Conservation (phyloP, 805 yeast genomes). For the Sungouiella thailandica region DNA sequence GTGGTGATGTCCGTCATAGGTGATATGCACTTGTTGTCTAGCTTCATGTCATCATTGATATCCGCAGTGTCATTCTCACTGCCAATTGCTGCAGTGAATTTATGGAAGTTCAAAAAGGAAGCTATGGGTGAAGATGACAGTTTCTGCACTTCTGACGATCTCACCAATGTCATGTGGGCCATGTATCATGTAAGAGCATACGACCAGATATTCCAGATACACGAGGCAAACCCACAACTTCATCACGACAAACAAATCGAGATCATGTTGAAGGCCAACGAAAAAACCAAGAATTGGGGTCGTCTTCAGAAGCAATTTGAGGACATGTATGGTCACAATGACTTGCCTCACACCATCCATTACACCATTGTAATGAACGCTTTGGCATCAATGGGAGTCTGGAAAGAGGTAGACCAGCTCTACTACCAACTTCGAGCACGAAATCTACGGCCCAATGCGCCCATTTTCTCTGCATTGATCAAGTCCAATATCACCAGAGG, state of each 20-base stretch:
- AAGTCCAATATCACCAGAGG: constrained; percentile 33
- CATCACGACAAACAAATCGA: constrained; percentile 47
- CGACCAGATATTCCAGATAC: constrained; percentile 21
- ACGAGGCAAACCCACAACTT: constrained; percentile 32
- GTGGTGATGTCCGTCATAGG: constrained; percentile 3
- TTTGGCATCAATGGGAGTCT: constrained; percentile 47
- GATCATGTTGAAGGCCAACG: constrained; percentile 43
- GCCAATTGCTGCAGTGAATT: constrained; percentile 6
- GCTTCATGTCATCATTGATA: constrained; percentile 17
- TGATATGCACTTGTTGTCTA: constrained; percentile 4
- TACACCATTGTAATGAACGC: constrained; percentile 60
- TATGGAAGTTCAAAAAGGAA: constrained; percentile 20
- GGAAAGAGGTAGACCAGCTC: constrained; percentile 43
- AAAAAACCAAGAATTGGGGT: constrained; percentile 46
- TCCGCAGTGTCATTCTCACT: constrained; percentile 3
- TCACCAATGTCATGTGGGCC: constrained; percentile 29
- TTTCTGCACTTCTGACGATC: constrained; percentile 17
- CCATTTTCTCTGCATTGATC: constrained; percentile 43
- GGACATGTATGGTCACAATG: constrained; percentile 47
- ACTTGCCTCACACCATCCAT: constrained; percentile 49
- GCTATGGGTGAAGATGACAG: neutral
- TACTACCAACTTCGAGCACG: constrained; percentile 44
- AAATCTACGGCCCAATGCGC: constrained; percentile 42
- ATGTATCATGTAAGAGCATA: constrained; percentile 16
- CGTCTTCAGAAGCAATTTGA: constrained; percentile 54